These are phyloP conservation scores for Pichia thaimueangensis DNA, from an alignment of 805 yeast species.

Conservation along the genomic window DNA sequence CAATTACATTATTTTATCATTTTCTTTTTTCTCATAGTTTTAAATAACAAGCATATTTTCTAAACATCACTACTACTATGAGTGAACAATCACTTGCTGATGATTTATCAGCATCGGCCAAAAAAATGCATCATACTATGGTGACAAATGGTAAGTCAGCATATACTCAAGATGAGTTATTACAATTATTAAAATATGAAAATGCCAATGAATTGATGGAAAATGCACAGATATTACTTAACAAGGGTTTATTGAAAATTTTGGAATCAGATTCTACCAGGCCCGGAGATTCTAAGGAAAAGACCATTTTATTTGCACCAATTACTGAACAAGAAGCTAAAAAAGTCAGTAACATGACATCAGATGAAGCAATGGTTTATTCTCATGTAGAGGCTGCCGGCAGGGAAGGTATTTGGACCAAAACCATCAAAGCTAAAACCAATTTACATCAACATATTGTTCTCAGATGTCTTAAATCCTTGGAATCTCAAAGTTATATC, in stretches of 20 bases:
- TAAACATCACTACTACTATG: too few species aligned
- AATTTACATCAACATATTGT: conserved; percentile 92
- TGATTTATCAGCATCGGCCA: conserved; percentile 35
- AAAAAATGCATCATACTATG: conserved; percentile 60
- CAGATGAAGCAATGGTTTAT: conserved; percentile 88
- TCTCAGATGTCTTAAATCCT: conserved; percentile 66
- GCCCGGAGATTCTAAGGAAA: conserved; percentile 10
- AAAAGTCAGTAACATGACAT: conserved; percentile 67
- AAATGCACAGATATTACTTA: conserved; percentile 39
- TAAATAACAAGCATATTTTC: too few species aligned
- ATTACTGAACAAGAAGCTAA: conserved; percentile 68
- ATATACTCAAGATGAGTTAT: conserved; percentile 66
- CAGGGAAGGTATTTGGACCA: conserved; percentile 95
- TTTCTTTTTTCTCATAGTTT: too few species aligned
- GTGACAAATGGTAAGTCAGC: conserved; percentile 40
- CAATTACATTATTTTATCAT: too few species aligned
- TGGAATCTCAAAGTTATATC: conserved; percentile 77
- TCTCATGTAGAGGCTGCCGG: conserved; percentile 89
- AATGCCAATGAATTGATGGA: conserved; percentile 38
- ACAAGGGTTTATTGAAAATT: conserved; percentile 54
- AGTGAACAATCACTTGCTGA: conserved; percentile 4
- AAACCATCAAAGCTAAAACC: conserved; percentile 80
- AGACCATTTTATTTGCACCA: conserved; percentile 65
- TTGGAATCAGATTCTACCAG: conserved; percentile 51
- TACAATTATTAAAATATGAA: conserved; percentile 37